Base-by-base conservation (phyloP, 768 basidiomycete genomes). In the Pleurotus cornucopiae region DNA sequence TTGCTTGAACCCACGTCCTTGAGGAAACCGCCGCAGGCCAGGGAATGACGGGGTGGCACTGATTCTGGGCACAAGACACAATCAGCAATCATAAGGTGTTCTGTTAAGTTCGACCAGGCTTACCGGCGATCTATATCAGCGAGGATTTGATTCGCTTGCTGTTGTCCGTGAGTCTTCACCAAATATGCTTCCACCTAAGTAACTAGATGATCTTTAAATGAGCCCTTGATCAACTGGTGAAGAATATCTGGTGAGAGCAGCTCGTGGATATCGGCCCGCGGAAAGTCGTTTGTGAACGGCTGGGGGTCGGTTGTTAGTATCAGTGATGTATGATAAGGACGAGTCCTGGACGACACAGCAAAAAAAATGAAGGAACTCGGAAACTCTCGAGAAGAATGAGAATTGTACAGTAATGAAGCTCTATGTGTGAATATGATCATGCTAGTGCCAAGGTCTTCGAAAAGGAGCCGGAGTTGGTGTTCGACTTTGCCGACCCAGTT, bases 401-500 rank as follows among this genome's bases (percentile, higher is more conserved):
- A 20, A 20, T 20, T 20, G 20, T 20, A 20, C 20, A 20, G 20
- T 20, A 20, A 20, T 20, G 20, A 20, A 20, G 20, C 20, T 20
- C 20, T 20, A 20, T 20, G 20, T 20, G 20, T 20, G 20, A 20
- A 20, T 20, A 20, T 20, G 20, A 20, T 20, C 20, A 20, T 20
- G 20, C 20, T 20, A 20, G 20, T 20, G 20, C 20, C 20, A 20
- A 20, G 20, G 20, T 98, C 96, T 61, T 98, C 96, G 68, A 99
- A 99, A 12, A 98, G 78, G 41, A 98, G 80, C 1, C 97, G 85
- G 2, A 99, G 79, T 67, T 98, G 96, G 1, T 96, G 85, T 67
- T 98, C 97, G 4, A 96, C 96, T 73, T 99, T 97, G 52, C 97
- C 97, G 12, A 99, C 97, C 96, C 96, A 99, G 74, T 99, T 99